Base-by-base conservation (phyloP, 1,284 basidiomycete species). In the Erythrobasidium hasegawianum region DNA sequence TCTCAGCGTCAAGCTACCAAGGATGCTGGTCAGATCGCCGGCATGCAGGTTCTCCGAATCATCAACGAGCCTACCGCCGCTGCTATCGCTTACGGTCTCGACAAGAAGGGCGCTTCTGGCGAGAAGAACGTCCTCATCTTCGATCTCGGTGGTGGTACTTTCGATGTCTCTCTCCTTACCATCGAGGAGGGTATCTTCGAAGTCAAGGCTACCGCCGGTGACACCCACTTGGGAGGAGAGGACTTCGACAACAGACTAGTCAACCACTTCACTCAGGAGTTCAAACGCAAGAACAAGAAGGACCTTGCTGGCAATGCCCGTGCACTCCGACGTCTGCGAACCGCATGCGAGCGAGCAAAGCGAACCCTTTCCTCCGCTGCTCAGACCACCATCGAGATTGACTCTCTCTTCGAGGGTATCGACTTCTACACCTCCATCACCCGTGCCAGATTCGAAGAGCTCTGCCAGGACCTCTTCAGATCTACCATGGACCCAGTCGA, bases 151-250 rank as follows among this genome's bases (percentile, higher is more conserved):
- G 95, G 95, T 83, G 94, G 94, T 83, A 97, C 94, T 53, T 97
- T 97, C 80, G 95, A 97, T 87, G 95, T 97, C 38, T 97, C 94
- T 40, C 89, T 98, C 70, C 81, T 98, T 73, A 95, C 93, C 71
- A 97, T 97, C 71, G 92, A 97, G 80, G 94, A 96, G 81, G 94
- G 93, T 80, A 94, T 98, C 81, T 98, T 97, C 82, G 94, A 96
- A 80, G 94, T 97, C 80, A 96, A 96, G 84, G 92, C 95, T 69
- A 97, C 94, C 71, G 94, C 95, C 70, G 95, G 94, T 85, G 95
- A 97, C 82, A 98, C 94, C 70, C 94, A 97, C 81, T 84, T 97
- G 79, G 94, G 94, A 82, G 94, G 95, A 83, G 94, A 97, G 81
- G 94, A 97, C 81, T 98, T 97, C 75, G 95, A 97, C 81, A 97